Evolutionary conservation across 164 flowering plant species (phyloP), one percentile per base, ranked within the genome.

Genomic region (Aristolochia californica): DNA sequence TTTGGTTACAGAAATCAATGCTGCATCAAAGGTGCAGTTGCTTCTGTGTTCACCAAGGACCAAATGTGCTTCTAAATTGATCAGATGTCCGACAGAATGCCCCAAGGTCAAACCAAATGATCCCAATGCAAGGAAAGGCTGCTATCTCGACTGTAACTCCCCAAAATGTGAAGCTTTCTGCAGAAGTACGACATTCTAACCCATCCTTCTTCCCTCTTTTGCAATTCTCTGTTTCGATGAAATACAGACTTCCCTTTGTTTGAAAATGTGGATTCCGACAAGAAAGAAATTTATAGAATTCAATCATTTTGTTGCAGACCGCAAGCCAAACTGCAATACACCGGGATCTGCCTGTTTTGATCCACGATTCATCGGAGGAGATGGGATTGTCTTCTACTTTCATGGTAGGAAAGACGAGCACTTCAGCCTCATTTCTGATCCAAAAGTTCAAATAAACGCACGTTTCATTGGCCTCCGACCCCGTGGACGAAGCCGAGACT

Each of bases 361-460:
- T 66, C 95, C 95, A 1, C 74, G 90, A 4, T 84, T 86, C 77
- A 76, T 82, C 27, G 88, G 90, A 28, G 90, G 74, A 17, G 95
- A 84, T 21, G 81, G 88, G 48, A 74, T 72, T 58, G 81, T 84
- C 18, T 86, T 86, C 72, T 82, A 83, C 80, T 86, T 86, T 76
- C 95, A 86, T 34, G 90, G 94, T 25, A 78, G 67, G 68, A 77
- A 72, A 23, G 68, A 81, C 30, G 72, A 83, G 64, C 81, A 83
- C 64, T 85, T 77, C 73, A 69, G 68, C 74, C 68, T 81, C 40
- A 70, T 83, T 16, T 82, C 91, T 13, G 88, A 83, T 20, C 64
- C 43, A 28, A 75, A 77, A 68, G 74, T 83, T 53, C 79, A 72
- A 30, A 72, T 72, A 52, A 66, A 66, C 53, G 70, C 70, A 13